Percentiles rank a stretch among this genome's conserved stretches.
phyloP scores from a whole-genome alignment of 129 eudicot genomes.

The Ambrosia trifida region DNA sequence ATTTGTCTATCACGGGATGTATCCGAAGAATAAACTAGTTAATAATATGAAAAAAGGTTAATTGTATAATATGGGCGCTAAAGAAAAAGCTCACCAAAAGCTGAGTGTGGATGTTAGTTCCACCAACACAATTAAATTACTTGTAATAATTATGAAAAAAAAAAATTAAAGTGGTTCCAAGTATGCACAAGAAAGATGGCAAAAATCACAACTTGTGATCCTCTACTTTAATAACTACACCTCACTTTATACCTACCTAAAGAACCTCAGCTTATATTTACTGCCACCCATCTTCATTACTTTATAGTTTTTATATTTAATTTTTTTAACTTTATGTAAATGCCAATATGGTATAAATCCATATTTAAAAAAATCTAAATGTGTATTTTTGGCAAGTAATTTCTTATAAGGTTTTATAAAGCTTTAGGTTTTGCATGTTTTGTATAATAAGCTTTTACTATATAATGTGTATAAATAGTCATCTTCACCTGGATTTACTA shows the following conservation, averaged over 20 bases:
- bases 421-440: background rate
- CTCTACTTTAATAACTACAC: conserved; percentile 39
- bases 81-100: conserved; percentile 17
- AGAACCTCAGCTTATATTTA: conserved; percentile 32
- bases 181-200: conserved; percentile 22
- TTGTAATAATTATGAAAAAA: background rate
- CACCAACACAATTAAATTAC: conserved; percentile 40
- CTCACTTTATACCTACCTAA: conserved; percentile 76
- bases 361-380: background rate
- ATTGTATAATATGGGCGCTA: conserved; percentile 1
- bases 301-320: background rate
- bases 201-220: conserved; percentile 36
- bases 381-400: background rate
- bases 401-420: background rate
- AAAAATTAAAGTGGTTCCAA: conserved; percentile 21
- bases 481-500: background rate
- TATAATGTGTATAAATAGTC: background rate
- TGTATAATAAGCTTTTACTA: background rate
- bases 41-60: background rate
- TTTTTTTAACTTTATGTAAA: no score
- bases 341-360: background rate
- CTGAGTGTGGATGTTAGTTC: conserved; percentile 37
- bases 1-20: no score
- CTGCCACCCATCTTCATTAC: conserved; percentile 7
- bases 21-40: no score